Percentiles rank a stretch among this genome's conserved stretches.
Evolutionary conservation across 2,329 filamentous ascomycete species (phyloP).

Genomic region (Proliferodiscus dingleyae): DNA sequence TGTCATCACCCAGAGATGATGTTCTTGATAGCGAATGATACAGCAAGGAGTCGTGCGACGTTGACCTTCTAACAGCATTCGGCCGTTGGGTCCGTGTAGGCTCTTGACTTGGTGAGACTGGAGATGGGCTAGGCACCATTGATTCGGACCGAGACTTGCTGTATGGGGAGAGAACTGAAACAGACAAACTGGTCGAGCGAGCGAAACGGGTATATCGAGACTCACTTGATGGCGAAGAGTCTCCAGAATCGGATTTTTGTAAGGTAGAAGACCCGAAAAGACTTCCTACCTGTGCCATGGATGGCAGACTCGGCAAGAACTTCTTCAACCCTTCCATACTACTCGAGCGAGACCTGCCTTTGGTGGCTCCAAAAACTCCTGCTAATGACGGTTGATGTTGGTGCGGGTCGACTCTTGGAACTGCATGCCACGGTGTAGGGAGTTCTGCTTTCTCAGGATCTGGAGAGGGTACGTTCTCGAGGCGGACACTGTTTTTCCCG

Average conservation of each 20-base stretch:
- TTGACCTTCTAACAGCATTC: slow-evolving; percentile 50
- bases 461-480: slow-evolving; percentile 28
- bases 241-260: slow-evolving; percentile 12
- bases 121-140: slow-evolving; percentile 12
- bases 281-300: slow-evolving; percentile 31
- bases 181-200: slow-evolving; percentile 8
- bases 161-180: slow-evolving; percentile 4
- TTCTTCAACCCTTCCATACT: slow-evolving; percentile 54
- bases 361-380: slow-evolving; percentile 40
- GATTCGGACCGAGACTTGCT: slow-evolving; percentile 9
- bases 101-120: slow-evolving; percentile 1
- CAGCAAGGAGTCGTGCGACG: slow-evolving; percentile 75
- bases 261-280: slow-evolving; percentile 24
- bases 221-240: not conserved
- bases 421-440: slow-evolving; percentile 39
- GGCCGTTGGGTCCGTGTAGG: slow-evolving; percentile 10
- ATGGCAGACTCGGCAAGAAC: slow-evolving; percentile 48
- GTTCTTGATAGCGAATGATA: slow-evolving; percentile 71
- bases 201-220: slow-evolving; percentile 1
- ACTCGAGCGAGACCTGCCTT: slow-evolving; percentile 48
- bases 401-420: slow-evolving; percentile 36
- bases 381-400: slow-evolving; percentile 37
- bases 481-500: slow-evolving; percentile 19
- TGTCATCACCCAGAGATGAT: slow-evolving; percentile 80
- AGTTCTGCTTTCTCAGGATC: slow-evolving; percentile 14